Conservation (phyloP, 2,329 filamentous ascomycete genomes). For the Colletotrichum limetticola region DNA sequence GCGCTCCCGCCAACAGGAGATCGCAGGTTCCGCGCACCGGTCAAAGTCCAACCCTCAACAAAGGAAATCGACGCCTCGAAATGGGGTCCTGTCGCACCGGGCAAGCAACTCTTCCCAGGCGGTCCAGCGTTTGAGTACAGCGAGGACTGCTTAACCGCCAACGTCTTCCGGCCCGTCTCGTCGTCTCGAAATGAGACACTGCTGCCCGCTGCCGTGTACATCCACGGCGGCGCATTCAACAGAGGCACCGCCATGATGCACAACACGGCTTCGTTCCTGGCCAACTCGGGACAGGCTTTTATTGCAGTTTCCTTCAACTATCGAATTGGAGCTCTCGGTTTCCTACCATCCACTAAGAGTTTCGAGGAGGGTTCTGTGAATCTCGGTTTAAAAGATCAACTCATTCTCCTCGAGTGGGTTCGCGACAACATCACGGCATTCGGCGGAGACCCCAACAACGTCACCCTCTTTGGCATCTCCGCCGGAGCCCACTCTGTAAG, state of each 20-base stretch:
- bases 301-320: constrained; percentile 71
- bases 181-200: neutral
- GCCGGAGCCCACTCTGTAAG: constrained; percentile 70
- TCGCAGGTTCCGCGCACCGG: constrained; percentile 57
- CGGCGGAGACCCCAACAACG: constrained; percentile 67
- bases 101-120: constrained; percentile 39
- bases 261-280: constrained; percentile 70
- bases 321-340: constrained; percentile 75
- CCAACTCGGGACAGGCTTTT: constrained; percentile 63
- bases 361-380: constrained; percentile 69
- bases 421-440: constrained; percentile 68
- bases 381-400: constrained; percentile 72
- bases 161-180: constrained; percentile 57
- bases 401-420: constrained; percentile 70
- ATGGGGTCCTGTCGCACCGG: constrained; percentile 52
- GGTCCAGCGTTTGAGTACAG: constrained; percentile 43
- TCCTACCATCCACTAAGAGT: constrained; percentile 67
- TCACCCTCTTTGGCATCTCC: constrained; percentile 71
- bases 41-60: constrained; percentile 42
- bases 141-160: constrained; percentile 66
- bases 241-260: constrained; percentile 63
- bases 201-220: constrained; percentile 64
- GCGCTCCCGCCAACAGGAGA: constrained; percentile 47
- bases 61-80: constrained; percentile 45
- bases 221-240: constrained; percentile 74